phyloP scores from a whole-genome alignment of 1,139 yeast genomes.

The Suhomyces coccinellae region DNA sequence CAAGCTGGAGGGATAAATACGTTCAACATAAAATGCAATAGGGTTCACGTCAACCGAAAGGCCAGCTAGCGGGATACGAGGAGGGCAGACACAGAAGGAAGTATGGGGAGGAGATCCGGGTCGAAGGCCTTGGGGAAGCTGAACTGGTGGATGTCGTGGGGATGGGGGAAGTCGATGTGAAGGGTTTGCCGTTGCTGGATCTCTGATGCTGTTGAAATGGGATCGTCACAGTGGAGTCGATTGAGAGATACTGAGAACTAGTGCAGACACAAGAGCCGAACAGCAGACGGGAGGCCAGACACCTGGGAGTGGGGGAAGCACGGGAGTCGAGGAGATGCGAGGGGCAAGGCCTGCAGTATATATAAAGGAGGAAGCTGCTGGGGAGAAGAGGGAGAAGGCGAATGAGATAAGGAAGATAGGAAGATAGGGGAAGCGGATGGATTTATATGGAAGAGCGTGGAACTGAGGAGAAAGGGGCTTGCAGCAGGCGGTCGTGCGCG shows the following conservation, averaged over 20 bases:
- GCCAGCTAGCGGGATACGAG: conserved; percentile 2
- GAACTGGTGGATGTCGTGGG: no score
- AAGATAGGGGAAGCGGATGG: not conserved
- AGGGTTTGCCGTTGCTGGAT: no score
- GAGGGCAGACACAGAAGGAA: not conserved
- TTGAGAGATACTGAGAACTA: no score
- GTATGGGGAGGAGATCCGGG: not conserved
- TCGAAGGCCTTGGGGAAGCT: not conserved
- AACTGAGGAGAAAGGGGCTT: conserved; percentile 11
- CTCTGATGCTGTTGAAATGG: no score
- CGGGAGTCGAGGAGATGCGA: not conserved
- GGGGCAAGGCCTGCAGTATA: not conserved
- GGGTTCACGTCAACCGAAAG: conserved; percentile 1
- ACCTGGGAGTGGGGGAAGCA: not conserved
- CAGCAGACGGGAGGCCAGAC: not conserved
- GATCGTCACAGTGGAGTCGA: no score
- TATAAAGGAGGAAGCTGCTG: not conserved
- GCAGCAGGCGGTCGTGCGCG: conserved; percentile 7
- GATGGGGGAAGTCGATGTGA: no score
- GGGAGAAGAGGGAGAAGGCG: not conserved
- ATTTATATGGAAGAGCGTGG: conserved; percentile 9
- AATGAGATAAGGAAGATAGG: not conserved
- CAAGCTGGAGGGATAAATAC: conserved; percentile 2
- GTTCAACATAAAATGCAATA: conserved; percentile 4
- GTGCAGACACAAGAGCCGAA: not conserved